Evolutionary conservation across 176 grass and related monocot species (phyloP), one percentile per base, ranked within the genome.

Genomic region (Raddia guianensis): DNA sequence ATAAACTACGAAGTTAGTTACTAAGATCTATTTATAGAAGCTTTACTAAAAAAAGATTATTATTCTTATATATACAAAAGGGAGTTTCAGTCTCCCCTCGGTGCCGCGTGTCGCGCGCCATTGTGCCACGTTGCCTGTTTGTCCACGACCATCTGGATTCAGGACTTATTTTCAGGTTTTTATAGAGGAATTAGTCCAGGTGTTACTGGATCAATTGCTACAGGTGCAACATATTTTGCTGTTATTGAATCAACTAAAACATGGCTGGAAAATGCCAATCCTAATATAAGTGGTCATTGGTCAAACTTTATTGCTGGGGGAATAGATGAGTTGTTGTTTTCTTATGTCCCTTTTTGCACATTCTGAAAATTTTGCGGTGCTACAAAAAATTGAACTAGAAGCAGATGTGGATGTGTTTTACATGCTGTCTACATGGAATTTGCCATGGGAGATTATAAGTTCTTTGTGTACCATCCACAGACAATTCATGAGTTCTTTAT

Each of bases 191-290:
- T 97, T 66, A 78, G 79, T 71, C 89, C 94, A 68, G 94, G 94
- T 45, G 89, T 97, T 71, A 94, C 87, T 82, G 91, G 89, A 55
- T 97, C 91, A 65, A 85, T 97, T 80, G 94, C 91, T 57, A 94
- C 87, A 35, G 89, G 91, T 21, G 94, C 91, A 37, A 97, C 94
- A 60, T 94, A 97, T 84, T 94, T 97, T 18, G 94, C 91, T 68
- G 82, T 97, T 42, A 97, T 97, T 82, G 94, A 97, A 87, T 97
- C 89, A 62, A 94, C 91, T 47, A 97, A 97, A 46, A 90, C 77
- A 84, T 97, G 83, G 76, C 63, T 97, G 79, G 94, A 94, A 69
- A 84, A 87, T 74, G 79, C 87, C 71, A 97, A 92, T 82, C 94
- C 87, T 56, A 90, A 86, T 66, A 88, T 94, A 72, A 91, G 89